Evolutionary conservation across 257 asterid species (phyloP).

Genomic region (Mentha longifolia): DNA sequence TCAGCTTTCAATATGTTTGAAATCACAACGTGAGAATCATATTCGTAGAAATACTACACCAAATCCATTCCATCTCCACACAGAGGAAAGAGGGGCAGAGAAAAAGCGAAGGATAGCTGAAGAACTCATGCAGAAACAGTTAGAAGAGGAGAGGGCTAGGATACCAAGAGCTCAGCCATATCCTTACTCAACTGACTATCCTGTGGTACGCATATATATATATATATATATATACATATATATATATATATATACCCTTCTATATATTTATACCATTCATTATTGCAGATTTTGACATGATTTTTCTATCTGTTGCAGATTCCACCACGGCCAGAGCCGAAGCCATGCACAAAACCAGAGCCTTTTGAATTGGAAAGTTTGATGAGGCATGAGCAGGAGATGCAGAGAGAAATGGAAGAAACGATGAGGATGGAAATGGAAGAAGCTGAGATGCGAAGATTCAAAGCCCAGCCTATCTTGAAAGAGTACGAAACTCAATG

Average conservation of each 20-base stretch:
- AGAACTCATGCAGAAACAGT: constrained; percentile 71
- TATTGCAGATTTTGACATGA: background rate
- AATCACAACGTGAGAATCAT: constrained; percentile 63
- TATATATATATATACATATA: too few species aligned
- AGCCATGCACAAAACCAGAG: constrained; percentile 84
- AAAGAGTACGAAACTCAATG: constrained; percentile 56
- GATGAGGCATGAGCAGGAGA: constrained; percentile 86
- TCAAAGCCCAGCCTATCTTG: constrained; percentile 85
- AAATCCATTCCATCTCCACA: constrained; percentile 88
- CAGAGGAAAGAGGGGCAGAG: constrained; percentile 94
- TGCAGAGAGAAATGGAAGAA: constrained; percentile 87
- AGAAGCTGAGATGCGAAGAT: constrained; percentile 80
- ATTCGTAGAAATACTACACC: constrained; percentile 66
- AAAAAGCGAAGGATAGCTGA: constrained; percentile 63
- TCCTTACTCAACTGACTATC: constrained; percentile 97
- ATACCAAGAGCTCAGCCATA: constrained; percentile 85
- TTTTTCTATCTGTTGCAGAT: constrained; percentile 41
- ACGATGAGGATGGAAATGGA: constrained; percentile 70
- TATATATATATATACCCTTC: too few species aligned
- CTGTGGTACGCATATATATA: constrained; percentile 57
- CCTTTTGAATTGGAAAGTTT: constrained; percentile 90
- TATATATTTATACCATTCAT: background rate
- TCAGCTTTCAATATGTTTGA: constrained; percentile 83
- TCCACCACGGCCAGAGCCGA: constrained; percentile 94
- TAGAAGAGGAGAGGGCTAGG: constrained; percentile 85